These are phyloP conservation scores for Capsicum rhomboideum DNA, from an alignment of 257 asterid species.

Conservation along the genomic window DNA sequence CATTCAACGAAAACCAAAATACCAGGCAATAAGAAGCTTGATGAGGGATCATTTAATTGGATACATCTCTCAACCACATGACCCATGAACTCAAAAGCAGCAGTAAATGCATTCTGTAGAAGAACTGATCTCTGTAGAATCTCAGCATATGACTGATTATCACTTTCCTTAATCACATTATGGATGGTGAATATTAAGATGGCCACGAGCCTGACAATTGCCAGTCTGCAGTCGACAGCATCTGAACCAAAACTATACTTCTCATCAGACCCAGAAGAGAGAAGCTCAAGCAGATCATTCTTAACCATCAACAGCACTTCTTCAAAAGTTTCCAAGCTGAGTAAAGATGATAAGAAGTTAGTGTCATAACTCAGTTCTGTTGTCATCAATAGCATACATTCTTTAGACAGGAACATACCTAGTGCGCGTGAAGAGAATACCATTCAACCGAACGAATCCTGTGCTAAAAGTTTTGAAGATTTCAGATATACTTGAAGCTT, in stretches of 20 bases:
- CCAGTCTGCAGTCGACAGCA: constrained; percentile 60
- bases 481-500: constrained; percentile 30
- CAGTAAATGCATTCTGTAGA: constrained; percentile 76
- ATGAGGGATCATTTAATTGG: constrained; percentile 69
- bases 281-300: constrained; percentile 61
- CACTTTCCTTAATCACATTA: constrained; percentile 69
- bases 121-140: constrained; percentile 87
- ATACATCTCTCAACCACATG: constrained; percentile 65
- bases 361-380: neutral
- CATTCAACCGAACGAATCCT: constrained; percentile 74
- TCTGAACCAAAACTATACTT: constrained; percentile 60
- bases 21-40: constrained; percentile 82
- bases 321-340: constrained; percentile 82
- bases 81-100: constrained; percentile 79
- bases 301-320: constrained; percentile 67
- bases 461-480: constrained; percentile 48
- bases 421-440: constrained; percentile 85
- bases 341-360: constrained; percentile 11
- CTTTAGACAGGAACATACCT: constrained; percentile 42
- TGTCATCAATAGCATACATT: neutral
- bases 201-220: constrained; percentile 67
- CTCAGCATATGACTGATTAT: constrained; percentile 83
- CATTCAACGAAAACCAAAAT: constrained; percentile 85
- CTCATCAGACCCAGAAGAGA: constrained; percentile 65
- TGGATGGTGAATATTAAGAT: constrained; percentile 77